Conservation (phyloP, 441 rosid genomes). For the Pelargonium citronellum region DNA sequence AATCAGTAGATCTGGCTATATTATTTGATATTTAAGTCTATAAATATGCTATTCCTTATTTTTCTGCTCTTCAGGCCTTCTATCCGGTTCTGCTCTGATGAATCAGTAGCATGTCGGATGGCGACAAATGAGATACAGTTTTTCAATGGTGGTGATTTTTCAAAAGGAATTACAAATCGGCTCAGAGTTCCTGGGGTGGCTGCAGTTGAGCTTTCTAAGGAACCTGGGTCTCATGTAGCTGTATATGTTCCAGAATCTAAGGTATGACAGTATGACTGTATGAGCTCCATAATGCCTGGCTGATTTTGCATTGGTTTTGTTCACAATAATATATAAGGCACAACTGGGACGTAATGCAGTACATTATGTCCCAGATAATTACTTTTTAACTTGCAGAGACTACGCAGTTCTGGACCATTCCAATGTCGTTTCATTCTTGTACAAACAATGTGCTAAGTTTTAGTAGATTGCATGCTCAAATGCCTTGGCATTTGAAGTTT, state of each 20-base stretch:
- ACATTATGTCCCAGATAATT: neutral
- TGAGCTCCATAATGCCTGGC: slow-evolving; percentile 19
- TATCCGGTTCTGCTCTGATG: slow-evolving; percentile 66
- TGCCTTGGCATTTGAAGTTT: neutral
- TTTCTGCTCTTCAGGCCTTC: slow-evolving; percentile 57
- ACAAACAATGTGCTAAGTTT: neutral
- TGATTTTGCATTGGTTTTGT: slow-evolving; percentile 1
- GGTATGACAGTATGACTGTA: slow-evolving; percentile 44
- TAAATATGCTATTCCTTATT: slow-evolving; percentile 12
- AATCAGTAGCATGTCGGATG: slow-evolving; percentile 70
- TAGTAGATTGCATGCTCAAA: neutral
- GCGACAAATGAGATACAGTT: slow-evolving; percentile 86
- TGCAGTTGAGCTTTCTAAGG: slow-evolving; percentile 66
- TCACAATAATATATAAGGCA: neutral
- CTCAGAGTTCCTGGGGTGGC: slow-evolving; percentile 71
- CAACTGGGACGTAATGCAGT: neutral
- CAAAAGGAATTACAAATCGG: slow-evolving; percentile 56
- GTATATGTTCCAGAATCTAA: slow-evolving; percentile 84
- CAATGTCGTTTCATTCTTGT: neutral
- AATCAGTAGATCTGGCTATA: neutral
- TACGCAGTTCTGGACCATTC: neutral
- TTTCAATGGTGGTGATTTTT: slow-evolving; percentile 69
- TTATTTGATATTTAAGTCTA: neutral
- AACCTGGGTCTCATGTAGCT: slow-evolving; percentile 76
- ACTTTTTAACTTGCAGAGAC: neutral